phyloP scores from a whole-genome alignment of 495 filamentous ascomycete genomes.

The Podospora conica region DNA sequence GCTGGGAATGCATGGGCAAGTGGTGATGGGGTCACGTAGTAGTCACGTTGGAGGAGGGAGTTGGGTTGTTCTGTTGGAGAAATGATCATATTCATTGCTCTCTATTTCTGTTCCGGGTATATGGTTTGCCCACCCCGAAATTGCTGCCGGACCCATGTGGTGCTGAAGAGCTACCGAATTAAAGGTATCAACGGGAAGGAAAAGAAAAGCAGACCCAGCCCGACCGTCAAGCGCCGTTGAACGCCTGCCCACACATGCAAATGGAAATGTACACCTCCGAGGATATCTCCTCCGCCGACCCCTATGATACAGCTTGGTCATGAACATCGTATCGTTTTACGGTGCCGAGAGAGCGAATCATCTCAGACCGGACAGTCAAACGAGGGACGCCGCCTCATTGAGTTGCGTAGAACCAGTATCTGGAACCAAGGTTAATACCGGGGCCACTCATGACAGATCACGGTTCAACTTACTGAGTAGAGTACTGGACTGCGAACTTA shows the following conservation, averaged over 20 bases:
- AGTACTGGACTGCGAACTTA: constrained; percentile 69
- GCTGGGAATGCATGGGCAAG: neutral
- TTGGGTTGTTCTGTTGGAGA: neutral
- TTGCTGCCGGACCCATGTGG: neutral
- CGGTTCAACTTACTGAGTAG: constrained; percentile 60
- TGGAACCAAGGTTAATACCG: constrained; percentile 16
- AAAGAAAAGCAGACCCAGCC: neutral
- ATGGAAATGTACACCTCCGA: neutral
- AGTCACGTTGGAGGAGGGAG: no score
- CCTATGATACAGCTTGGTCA: neutral
- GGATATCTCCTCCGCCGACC: neutral
- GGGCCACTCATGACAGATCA: neutral
- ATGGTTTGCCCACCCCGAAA: neutral
- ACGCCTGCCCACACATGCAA: neutral
- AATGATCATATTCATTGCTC: neutral
- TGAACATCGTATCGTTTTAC: neutral
- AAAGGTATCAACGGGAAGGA: neutral
- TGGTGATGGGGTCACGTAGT: neutral
- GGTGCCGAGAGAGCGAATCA: neutral
- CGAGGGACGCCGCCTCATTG: constrained; percentile 2
- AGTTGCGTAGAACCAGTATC: constrained; percentile 37
- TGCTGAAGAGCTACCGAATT: neutral
- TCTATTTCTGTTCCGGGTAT: neutral
- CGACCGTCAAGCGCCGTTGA: neutral
- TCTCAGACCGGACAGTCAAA: neutral